phyloP scores from a whole-genome alignment of 345 rosid species.

The Eucalyptus victrix region DNA sequence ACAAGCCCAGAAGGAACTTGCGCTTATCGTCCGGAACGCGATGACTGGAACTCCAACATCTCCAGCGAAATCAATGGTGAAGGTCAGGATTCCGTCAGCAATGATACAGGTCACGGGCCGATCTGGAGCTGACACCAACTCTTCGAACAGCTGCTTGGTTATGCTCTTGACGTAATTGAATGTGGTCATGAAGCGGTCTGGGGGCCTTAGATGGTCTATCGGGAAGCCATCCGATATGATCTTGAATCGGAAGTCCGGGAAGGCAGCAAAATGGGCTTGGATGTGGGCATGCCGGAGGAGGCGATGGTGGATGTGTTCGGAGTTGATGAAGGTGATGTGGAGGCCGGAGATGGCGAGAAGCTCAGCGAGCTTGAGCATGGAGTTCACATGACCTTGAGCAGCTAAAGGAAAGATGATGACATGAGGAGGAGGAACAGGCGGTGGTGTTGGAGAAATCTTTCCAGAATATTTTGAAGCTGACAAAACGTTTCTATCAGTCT shows the following conservation, averaged over 20 bases:
- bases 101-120: slow-evolving; percentile 14
- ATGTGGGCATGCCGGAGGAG: slow-evolving; percentile 10
- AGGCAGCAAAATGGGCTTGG: slow-evolving; percentile 4
- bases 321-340: slow-evolving; percentile 46
- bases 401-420: slow-evolving; percentile 54
- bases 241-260: slow-evolving; percentile 15
- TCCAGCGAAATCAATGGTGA: slow-evolving; percentile 6
- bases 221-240: slow-evolving; percentile 21
- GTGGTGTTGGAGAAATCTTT: too few relatives aligned
- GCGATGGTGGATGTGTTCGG: slow-evolving; percentile 19
- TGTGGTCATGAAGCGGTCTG: slow-evolving; percentile 2
- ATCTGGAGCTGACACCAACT: not conserved
- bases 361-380: slow-evolving; percentile 62
- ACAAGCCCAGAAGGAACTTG: slow-evolving; percentile 18
- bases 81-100: slow-evolving; percentile 16
- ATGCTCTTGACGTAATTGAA: not conserved
- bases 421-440: slow-evolving; percentile 1
- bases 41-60: slow-evolving; percentile 21
- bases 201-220: not conserved
- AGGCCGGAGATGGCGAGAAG: slow-evolving; percentile 29
- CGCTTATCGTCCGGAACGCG: slow-evolving; percentile 13
- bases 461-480: too few relatives aligned
- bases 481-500: too few relatives aligned
- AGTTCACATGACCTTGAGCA: slow-evolving; percentile 56
- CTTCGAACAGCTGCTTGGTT: not conserved